phyloP scores from a whole-genome alignment of 371 early-diverging fungal species.

The Actinomucor elegans region DNA sequence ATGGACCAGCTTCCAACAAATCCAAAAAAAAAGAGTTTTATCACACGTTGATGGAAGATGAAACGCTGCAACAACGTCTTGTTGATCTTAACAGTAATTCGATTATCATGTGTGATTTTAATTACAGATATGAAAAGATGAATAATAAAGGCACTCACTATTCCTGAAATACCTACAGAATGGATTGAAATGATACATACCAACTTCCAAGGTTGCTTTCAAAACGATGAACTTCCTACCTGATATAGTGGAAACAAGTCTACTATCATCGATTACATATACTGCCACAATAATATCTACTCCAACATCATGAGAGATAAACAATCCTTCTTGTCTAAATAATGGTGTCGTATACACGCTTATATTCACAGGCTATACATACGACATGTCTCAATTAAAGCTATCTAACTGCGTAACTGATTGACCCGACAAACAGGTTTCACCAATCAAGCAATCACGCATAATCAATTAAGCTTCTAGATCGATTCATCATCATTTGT shows the following conservation, averaged over 20 bases:
- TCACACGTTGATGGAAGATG: background rate
- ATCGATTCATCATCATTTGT: too few species aligned
- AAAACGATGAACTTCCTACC: background rate
- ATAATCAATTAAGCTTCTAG: too few species aligned
- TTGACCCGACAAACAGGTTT: too few species aligned
- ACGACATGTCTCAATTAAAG: too few species aligned
- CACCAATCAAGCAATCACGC: too few species aligned
- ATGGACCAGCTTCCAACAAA: background rate
- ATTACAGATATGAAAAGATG: background rate
- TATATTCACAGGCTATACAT: too few species aligned
- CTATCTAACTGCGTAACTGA: too few species aligned
- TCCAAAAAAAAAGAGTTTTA: background rate
- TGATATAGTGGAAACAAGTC: background rate
- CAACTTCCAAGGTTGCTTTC: background rate
- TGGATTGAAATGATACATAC: background rate
- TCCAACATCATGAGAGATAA: too few species aligned
- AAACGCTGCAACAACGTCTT: too few species aligned
- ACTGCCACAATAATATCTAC: too few species aligned
- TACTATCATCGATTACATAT: background rate
- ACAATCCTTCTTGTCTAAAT: too few species aligned
- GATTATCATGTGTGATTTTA: slow-evolving; percentile 4
- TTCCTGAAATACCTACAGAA: background rate
- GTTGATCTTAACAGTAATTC: background rate
- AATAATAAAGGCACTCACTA: background rate
- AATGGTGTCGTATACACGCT: too few species aligned